phyloP scores from a whole-genome alignment of 1,284 basidiomycete genomes.

The Pyrrhoderma noxium region DNA sequence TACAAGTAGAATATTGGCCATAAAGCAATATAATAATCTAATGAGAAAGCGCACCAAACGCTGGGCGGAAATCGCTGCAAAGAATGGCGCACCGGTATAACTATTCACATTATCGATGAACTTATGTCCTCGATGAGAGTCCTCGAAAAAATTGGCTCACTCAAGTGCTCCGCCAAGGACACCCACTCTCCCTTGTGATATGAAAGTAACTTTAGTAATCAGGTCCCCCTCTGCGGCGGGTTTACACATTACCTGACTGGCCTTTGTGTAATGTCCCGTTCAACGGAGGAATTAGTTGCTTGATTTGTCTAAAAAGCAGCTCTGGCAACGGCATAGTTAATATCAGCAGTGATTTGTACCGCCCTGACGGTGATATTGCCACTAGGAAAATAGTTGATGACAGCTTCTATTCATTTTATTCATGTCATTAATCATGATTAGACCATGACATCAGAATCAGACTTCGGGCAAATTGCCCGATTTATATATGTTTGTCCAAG shows the following conservation, averaged over 20 bases:
- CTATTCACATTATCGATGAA: conserved; percentile 28
- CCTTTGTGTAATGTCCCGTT: conserved; percentile 88
- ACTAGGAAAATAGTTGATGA: too few relatives aligned
- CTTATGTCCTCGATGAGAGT: neutral
- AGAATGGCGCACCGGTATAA: conserved; percentile 96
- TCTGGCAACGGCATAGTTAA: conserved; percentile 50
- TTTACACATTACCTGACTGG: conserved; percentile 67
- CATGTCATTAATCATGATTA: too few relatives aligned
- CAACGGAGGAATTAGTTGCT: conserved; percentile 77
- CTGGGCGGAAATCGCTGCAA: conserved; percentile 82
- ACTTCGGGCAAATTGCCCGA: too few relatives aligned
- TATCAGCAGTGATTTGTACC: neutral
- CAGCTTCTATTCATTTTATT: too few relatives aligned
- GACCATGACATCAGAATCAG: too few relatives aligned
- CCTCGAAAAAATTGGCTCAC: conserved; percentile 36
- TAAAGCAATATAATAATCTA: neutral
- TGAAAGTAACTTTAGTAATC: neutral
- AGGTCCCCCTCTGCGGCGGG: too few relatives aligned
- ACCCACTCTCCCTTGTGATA: conserved; percentile 68
- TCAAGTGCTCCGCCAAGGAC: conserved; percentile 91
- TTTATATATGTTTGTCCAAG: too few relatives aligned
- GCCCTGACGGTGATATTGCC: too few relatives aligned
- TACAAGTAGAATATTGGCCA: neutral
- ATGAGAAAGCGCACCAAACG: conserved; percentile 51
- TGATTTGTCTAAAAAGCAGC: conserved; percentile 58